Evolutionary conservation across 805 yeast species (phyloP), one percentile per base, ranked within the genome.

Genomic region (Saccharomycopsis javanensis): DNA sequence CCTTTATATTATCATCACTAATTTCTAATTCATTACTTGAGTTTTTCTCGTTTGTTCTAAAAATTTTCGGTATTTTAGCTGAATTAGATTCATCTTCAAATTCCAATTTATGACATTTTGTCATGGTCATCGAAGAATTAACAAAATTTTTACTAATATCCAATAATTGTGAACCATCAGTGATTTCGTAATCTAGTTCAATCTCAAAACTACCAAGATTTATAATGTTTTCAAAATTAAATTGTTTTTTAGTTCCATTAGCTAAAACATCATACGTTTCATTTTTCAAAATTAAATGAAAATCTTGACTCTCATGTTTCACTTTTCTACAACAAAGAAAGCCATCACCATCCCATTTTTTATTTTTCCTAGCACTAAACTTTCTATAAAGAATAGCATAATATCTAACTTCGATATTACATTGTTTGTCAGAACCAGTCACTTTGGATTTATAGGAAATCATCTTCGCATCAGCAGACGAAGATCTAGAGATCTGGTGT

Each of bases 301-400:
- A 42, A 20, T 42, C 23, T 1, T 4, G 48, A 42, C 16, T 18
- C 60, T n/a, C 69, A 65, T 1, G 76, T 66, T 0, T 70, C 63
- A 15, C 85, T 71, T 7, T 20, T 42, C 48, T 42, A 20, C 23
- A 20, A 42, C 48, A 42, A 42, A 42, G 48, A 34, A 71, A 69
- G 0, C 96, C 98, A 71, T 94, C 98, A 1, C 96, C 96, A 56
- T 88, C 95, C 99, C 99, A 94, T 0, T 89, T 83, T 67, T 91
- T 91, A 68, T 90, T 82, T 74, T 92, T 89, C 70, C 86, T 88
- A 33, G 72, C 75, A 0, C 92, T 74, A 46, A 76, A 75, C 67
- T 88, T 89, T 34, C 99, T 73, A 78, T 85, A 86, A 62, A 87
- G 77, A 5, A 82, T 80, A 13, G 64, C 62, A 52, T 66, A 71